Evolutionary conservation across 345 rosid genomes (phyloP).

Genomic region (Salix arbutifolia): DNA sequence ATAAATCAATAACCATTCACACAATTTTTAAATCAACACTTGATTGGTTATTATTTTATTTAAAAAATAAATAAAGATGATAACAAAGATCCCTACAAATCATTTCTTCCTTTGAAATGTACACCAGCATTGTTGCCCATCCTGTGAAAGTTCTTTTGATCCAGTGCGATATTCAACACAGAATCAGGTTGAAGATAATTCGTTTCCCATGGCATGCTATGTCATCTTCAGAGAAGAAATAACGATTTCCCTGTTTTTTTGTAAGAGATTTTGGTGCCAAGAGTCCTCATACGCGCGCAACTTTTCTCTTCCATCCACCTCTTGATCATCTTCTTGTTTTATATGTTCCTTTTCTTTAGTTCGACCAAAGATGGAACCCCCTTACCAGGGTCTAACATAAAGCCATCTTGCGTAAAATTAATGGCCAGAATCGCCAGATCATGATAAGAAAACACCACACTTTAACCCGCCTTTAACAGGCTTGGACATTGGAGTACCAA

Average conservation of each 20-base stretch:
- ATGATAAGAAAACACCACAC: too few relatives aligned
- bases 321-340: not conserved
- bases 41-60: too few relatives aligned
- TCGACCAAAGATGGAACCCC: not conserved
- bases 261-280: conserved; percentile 2
- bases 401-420: not conserved
- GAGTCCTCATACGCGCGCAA: not conserved
- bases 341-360: not conserved
- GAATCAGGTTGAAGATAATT: too few relatives aligned
- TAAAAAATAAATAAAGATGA: too few relatives aligned
- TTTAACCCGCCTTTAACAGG: not conserved
- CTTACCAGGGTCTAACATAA: not conserved
- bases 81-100: too few relatives aligned
- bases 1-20: too few relatives aligned
- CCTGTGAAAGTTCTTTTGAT: not conserved
- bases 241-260: not conserved
- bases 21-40: too few relatives aligned
- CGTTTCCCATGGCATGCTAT: too few relatives aligned
- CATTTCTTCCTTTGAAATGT: too few relatives aligned
- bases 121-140: not conserved
- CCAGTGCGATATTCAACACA: not conserved
- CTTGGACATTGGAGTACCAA: not conserved
- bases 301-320: not conserved
- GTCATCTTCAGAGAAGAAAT: not conserved
- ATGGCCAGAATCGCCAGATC: too few relatives aligned